Conservation (phyloP, 2,329 filamentous ascomycete species). For the Parastagonospora avenae region DNA sequence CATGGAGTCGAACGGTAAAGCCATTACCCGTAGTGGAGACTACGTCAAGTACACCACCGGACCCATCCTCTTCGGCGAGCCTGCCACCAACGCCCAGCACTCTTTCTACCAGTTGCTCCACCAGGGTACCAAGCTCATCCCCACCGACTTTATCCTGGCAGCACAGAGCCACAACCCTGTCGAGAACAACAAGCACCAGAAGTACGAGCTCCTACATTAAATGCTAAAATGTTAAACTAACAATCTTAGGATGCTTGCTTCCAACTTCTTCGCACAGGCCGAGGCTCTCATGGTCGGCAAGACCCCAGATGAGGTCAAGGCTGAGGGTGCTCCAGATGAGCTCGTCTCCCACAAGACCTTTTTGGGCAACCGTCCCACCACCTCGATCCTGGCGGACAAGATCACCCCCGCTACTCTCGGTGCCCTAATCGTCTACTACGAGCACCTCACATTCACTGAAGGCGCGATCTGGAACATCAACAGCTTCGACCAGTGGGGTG, state of each 20-base stretch:
- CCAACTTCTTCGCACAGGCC: constrained; percentile 88
- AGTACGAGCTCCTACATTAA: constrained; percentile 48
- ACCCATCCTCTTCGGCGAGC: constrained; percentile 94
- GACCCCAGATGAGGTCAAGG: constrained; percentile 77
- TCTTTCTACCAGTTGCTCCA: constrained; percentile 99
- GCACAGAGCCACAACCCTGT: constrained; percentile 97
- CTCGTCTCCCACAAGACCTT: constrained; percentile 99
- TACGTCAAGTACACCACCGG: constrained; percentile 98
- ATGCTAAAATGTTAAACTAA: constrained; percentile 24
- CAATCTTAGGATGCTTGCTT: constrained; percentile 73
- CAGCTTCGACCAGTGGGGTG: constrained; percentile 99
- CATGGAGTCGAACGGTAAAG: constrained; percentile 99
- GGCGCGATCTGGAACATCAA: constrained; percentile 99
- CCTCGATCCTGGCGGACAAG: constrained; percentile 88
- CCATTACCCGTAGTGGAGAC: constrained; percentile 83
- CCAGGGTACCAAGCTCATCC: constrained; percentile 98
- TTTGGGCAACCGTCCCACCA: constrained; percentile 95
- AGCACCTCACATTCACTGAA: constrained; percentile 97
- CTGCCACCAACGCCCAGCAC: constrained; percentile 98
- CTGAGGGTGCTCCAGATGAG: constrained; percentile 73
- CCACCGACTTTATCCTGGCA: constrained; percentile 95
- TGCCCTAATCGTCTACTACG: constrained; percentile 97
- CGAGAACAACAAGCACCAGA: constrained; percentile 90
- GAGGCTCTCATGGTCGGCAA: constrained; percentile 92
- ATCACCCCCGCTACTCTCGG: constrained; percentile 94